Conservation (phyloP, 2,329 filamentous ascomycete genomes). For the Tolypocladium pustulatum region DNA sequence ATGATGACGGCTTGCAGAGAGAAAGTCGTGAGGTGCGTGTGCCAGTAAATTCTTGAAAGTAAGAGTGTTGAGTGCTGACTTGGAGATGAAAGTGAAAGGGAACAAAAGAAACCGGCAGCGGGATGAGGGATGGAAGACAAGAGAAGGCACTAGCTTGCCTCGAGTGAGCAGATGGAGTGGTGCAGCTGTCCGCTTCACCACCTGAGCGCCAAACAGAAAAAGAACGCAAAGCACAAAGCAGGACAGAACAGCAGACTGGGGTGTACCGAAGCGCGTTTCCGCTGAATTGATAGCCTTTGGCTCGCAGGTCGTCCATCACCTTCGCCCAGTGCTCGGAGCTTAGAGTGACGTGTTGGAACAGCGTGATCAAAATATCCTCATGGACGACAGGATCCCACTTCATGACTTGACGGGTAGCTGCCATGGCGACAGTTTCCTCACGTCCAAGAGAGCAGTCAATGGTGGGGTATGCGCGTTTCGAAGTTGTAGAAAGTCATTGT, state of each 20-base stretch:
- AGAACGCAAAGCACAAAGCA: neutral
- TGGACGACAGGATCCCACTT: conserved; percentile 32
- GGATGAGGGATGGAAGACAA: neutral
- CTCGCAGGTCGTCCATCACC: conserved; percentile 25
- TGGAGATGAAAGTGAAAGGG: neutral
- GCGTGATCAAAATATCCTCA: conserved; percentile 30
- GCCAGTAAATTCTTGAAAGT: neutral
- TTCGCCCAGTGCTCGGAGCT: conserved; percentile 18
- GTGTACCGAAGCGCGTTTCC: conserved; percentile 29
- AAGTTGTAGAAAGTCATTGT: too few relatives aligned
- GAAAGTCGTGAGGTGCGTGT: neutral
- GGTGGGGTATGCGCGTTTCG: neutral
- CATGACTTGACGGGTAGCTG: conserved; percentile 16
- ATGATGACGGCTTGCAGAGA: conserved; percentile 7
- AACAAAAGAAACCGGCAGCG: neutral
- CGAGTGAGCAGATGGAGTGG: neutral
- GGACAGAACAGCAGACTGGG: neutral
- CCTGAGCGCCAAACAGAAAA: neutral
- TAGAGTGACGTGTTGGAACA: conserved; percentile 27
- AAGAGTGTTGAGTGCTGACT: neutral
- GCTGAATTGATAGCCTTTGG: conserved; percentile 28
- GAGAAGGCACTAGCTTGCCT: neutral
- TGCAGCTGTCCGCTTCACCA: neutral
- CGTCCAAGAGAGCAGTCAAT: neutral
- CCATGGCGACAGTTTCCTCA: conserved; percentile 9